A percentile compares a stretch with the other conserved stretches of the same genome.
Conservation (phyloP, 2,329 filamentous ascomycete species). For the Apiospora arundinis region DNA sequence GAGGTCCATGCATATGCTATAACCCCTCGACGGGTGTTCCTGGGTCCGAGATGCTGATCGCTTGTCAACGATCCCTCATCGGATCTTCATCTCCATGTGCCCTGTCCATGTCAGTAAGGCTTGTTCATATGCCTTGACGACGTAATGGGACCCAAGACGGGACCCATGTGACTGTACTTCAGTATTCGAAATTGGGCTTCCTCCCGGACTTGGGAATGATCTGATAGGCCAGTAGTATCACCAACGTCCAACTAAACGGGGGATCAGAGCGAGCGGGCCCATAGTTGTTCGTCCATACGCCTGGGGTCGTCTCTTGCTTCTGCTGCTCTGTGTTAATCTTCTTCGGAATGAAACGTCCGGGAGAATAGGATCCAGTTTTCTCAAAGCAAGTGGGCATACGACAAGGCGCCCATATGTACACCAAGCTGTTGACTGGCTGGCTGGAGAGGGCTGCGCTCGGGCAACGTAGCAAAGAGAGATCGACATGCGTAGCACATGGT, state of each 20-base stretch:
- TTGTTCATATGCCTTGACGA: no score
- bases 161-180: not conserved
- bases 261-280: not conserved
- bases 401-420: no score
- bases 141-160: no score
- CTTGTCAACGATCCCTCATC: no score
- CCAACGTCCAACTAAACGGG: not conserved
- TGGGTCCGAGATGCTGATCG: no score
- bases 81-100: no score
- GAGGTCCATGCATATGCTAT: no score
- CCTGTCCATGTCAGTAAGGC: no score
- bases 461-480: not conserved
- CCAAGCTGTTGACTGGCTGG: no score
- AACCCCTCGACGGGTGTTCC: no score
- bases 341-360: not conserved
- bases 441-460: not conserved
- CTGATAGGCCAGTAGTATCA: not conserved
- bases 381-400: no score
- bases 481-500: not conserved
- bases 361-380: not conserved
- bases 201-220: not conserved
- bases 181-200: not conserved
- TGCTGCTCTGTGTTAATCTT: no score
- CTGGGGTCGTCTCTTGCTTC: not conserved
- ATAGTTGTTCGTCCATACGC: not conserved